Base-by-base conservation (phyloP, 768 basidiomycete species). In the Pleurotus djamor region DNA sequence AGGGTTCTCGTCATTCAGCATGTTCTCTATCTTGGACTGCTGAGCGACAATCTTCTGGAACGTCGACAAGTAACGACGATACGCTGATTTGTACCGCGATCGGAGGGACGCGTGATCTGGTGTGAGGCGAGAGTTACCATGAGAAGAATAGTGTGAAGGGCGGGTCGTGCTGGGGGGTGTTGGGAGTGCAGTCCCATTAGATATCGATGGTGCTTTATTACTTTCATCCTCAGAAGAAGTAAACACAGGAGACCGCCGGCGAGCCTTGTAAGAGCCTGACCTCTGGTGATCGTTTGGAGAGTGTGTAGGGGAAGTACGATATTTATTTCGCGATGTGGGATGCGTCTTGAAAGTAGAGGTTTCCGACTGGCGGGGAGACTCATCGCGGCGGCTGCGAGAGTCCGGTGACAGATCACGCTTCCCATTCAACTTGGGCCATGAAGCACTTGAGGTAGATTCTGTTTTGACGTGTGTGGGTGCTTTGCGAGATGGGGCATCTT, bases 151-250 rank as follows among this genome's bases (percentile, higher is more conserved):
- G 14, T 69, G 68, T 16, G 59, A n/a, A 10, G 57, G 43, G 32
- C 38, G 38, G 14, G 68, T 64, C 28, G 66, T 63, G 41, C 64
- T 63, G 21, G 74, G 74, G 8, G 74, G 72, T 32, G 65, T 68
- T 35, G 71, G 69, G 2, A 69, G 60, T 0, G 67, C 28, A 14
- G 33, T 14, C 16, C 13, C n/a, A 5, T 36, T 47, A 55, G 8
- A 45, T 57, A 73, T 69, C 7, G 68, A 60, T 1, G 70, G 67
- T 7, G 70, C 71, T 59, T 81, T 77, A 21, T 76, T 77, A 65
- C 17, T 17, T 21, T 86, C 84, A 52, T 88, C 83, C 41, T 86
- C 86, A 0, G 87, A 86, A 1, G 87, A 87, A 0, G 88, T 88
- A 61, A 86, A 88, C 52, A 85, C 80, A 0, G 85, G 86, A 2